phyloP scores from a whole-genome alignment of 257 asterid genomes.

The Ehretia macrophylla region DNA sequence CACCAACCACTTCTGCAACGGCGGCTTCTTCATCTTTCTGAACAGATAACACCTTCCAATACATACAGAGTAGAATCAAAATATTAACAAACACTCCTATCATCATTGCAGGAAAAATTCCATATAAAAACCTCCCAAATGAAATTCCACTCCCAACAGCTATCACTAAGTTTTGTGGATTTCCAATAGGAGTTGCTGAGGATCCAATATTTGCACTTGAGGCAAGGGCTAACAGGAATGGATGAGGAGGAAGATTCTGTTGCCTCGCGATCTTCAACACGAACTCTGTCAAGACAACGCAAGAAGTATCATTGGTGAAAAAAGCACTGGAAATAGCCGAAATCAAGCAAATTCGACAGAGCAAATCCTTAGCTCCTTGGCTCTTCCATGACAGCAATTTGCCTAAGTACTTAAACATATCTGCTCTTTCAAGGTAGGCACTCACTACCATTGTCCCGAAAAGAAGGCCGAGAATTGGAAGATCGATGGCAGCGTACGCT shows the following conservation, averaged over 20 bases:
- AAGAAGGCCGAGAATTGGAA: conserved; percentile 81
- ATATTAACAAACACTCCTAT: conserved; percentile 63
- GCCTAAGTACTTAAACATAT: conserved; percentile 79
- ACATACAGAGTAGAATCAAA: conserved; percentile 53
- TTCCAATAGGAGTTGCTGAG: conserved; percentile 86
- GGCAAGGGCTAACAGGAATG: conserved; percentile 77
- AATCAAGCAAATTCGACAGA: conserved; percentile 66
- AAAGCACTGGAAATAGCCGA: conserved; percentile 83
- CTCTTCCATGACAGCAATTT: conserved; percentile 69
- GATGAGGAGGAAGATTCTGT: conserved; percentile 88
- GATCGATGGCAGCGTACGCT: conserved; percentile 86
- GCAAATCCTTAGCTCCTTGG: conserved; percentile 74
- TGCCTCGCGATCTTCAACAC: conserved; percentile 75
- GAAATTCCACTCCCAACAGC: conserved; percentile 61
- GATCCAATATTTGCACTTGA: conserved; percentile 91
- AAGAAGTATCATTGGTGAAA: conserved; percentile 86
- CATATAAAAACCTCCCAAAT: conserved; percentile 56
- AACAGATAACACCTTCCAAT: conserved; percentile 67
- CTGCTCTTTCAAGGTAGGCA: conserved; percentile 84
- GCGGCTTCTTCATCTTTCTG: conserved; percentile 53
- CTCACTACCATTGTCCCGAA: conserved; percentile 98
- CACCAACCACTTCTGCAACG: conserved; percentile 38
- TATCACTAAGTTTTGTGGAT: conserved; percentile 88
- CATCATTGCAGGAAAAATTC: conserved; percentile 72
- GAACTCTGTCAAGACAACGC: conserved; percentile 83